A percentile compares a stretch with the other conserved stretches of the same genome.
Evolutionary conservation across 192 early-diverging fungal species (phyloP).

Genomic region (Funneliformis geosporum): DNA sequence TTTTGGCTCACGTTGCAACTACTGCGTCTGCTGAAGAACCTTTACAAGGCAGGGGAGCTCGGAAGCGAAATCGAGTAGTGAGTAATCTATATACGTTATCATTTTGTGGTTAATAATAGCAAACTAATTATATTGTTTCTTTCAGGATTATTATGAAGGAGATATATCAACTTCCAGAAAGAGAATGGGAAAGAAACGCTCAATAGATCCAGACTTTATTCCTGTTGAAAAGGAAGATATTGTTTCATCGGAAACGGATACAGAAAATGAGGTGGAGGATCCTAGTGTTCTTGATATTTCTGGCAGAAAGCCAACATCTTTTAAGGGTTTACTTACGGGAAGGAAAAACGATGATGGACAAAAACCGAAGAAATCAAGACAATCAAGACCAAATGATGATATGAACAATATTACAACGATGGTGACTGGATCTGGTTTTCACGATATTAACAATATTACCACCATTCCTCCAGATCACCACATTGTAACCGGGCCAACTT

Average conservation of each 20-base stretch:
- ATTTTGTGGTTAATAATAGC: neutral
- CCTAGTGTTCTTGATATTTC: neutral
- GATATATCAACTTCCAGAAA: neutral
- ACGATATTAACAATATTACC: too few relatives aligned
- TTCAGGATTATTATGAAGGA: constrained; percentile 11
- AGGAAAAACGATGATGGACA: neutral
- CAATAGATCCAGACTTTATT: neutral
- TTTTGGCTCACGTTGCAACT: constrained; percentile 29
- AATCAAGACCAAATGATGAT: neutral
- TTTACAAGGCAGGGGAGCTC: constrained; percentile 31
- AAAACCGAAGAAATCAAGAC: neutral
- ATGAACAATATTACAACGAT: neutral
- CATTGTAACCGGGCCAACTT: neutral
- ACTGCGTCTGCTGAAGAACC: neutral
- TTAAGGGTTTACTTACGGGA: neutral
- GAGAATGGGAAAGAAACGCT: neutral
- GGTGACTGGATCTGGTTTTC: too few relatives aligned
- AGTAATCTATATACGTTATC: constrained; percentile 1
- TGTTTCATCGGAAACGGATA: neutral
- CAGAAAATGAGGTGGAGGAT: neutral
- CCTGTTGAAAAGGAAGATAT: neutral
- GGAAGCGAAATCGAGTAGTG: constrained; percentile 39
- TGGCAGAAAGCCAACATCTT: neutral
- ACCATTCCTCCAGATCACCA: neutral
- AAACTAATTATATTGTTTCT: neutral